phyloP scores from a whole-genome alignment of 1,139 yeast genomes.

The Geotrichum fermentans region DNA sequence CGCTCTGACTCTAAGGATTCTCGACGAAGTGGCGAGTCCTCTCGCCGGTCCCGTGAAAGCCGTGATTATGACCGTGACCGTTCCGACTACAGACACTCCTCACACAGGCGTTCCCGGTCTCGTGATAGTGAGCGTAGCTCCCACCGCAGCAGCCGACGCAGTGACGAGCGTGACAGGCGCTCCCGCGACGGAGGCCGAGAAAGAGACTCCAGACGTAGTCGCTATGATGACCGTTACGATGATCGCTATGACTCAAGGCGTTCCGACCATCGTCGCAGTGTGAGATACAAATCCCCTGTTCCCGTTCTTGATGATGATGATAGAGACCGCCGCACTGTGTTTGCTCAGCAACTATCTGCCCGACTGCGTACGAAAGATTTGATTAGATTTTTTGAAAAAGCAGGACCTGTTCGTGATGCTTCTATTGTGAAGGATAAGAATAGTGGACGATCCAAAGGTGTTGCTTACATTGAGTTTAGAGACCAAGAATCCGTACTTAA shows the following conservation, averaged over 20 bases:
- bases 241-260: not conserved
- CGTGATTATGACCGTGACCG: not conserved
- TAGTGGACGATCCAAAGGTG: conserved; percentile 39
- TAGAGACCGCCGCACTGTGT: conserved; percentile 38
- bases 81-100: not conserved
- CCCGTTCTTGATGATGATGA: conserved; percentile 20
- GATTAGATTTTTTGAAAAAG: conserved; percentile 37
- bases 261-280: not conserved
- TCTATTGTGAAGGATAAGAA: conserved; percentile 40
- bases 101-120: not conserved
- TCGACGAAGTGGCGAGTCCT: conserved; percentile 3
- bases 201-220: conserved; percentile 9
- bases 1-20: conserved; percentile 4
- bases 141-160: conserved; percentile 13
- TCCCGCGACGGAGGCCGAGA: conserved; percentile 7
- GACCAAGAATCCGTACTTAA: conserved; percentile 33
- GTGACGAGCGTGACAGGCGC: conserved; percentile 11
- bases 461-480: conserved; percentile 40
- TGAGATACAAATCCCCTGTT: conserved; percentile 1
- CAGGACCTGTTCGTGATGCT: conserved; percentile 38
- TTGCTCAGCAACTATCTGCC: conserved; percentile 40
- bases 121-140: not conserved
- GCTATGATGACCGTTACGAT: conserved; percentile 11
- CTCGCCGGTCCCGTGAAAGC: not conserved
- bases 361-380: conserved; percentile 36